A percentile compares a stretch with the other conserved stretches of the same genome.
Evolutionary conservation across 352 stramenopile genomes (phyloP).

Genomic region (Pilasporangium apinafurcum): DNA sequence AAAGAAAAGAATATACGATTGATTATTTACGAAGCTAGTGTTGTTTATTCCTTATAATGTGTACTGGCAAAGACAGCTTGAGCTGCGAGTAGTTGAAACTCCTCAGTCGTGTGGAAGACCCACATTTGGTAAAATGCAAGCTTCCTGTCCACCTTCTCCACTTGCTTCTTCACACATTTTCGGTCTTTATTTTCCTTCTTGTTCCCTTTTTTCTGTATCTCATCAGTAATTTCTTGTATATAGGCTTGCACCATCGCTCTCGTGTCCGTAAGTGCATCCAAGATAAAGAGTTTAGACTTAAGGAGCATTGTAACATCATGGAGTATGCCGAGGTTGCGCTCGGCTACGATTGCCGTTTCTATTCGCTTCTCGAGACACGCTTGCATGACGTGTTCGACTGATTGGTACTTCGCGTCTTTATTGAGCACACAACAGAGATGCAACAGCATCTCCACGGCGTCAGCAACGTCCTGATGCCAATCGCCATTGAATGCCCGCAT

Average conservation of each 20-base stretch:
- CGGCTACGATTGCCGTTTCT: background rate
- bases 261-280: slow-evolving; percentile 60
- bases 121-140: slow-evolving; percentile 55
- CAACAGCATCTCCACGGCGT: slow-evolving; percentile 39
- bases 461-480: slow-evolving; percentile 45
- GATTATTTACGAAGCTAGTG: too few relatives aligned
- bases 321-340: slow-evolving; percentile 26
- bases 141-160: slow-evolving; percentile 38
- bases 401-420: slow-evolving; percentile 35
- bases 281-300: slow-evolving; percentile 33
- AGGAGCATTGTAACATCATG: slow-evolving; percentile 38
- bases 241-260: slow-evolving; percentile 29
- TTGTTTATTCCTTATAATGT: too few relatives aligned
- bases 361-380: slow-evolving; percentile 22
- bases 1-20: too few relatives aligned
- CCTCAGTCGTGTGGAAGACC: slow-evolving; percentile 17
- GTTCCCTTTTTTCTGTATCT: slow-evolving; percentile 1
- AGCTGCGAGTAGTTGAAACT: too few relatives aligned
- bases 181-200: slow-evolving; percentile 18
- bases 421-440: slow-evolving; percentile 42
- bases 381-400: slow-evolving; percentile 36
- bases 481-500: slow-evolving; percentile 77
- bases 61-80: too few relatives aligned
- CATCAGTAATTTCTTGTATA: slow-evolving; percentile 10
- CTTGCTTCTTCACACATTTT: slow-evolving; percentile 14